phyloP scores from a whole-genome alignment of 345 rosid species.

The Eucalyptus regnans region DNA sequence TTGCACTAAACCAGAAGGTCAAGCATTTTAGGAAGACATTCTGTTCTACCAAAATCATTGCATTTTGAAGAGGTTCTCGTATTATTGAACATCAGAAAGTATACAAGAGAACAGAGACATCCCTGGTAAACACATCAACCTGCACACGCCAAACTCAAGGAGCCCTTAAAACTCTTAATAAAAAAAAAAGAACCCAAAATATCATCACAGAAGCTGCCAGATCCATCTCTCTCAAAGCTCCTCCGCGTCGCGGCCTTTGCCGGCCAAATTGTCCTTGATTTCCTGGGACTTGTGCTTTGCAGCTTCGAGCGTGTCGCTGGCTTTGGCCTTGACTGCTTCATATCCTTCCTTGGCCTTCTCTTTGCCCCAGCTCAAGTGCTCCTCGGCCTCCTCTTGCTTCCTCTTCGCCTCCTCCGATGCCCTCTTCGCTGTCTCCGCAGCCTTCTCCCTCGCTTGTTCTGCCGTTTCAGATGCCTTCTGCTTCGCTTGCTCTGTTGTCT shows the following conservation, averaged over 20 bases:
- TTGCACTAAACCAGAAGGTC: neutral
- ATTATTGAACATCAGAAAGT: neutral
- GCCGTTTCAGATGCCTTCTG: neutral
- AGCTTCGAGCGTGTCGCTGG: neutral
- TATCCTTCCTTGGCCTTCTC: constrained; percentile 17
- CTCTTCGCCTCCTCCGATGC: neutral
- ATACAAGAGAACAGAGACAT: neutral
- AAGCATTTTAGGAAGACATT: neutral
- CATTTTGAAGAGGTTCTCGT: neutral
- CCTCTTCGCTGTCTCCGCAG: neutral
- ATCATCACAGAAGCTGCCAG: neutral
- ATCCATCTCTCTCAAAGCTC: constrained; percentile 2
- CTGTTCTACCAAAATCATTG: neutral
- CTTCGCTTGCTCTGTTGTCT: neutral
- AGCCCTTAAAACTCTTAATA: neutral
- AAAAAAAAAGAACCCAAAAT: neutral
- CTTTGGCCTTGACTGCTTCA: constrained; percentile 13
- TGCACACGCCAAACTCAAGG: neutral
- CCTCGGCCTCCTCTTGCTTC: constrained; percentile 1
- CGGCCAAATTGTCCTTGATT: neutral
- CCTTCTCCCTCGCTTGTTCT: constrained; percentile 8
- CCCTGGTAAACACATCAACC: neutral
- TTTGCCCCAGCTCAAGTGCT: constrained; percentile 14
- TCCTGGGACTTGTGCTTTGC: constrained; percentile 4
- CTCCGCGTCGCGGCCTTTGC: neutral